phyloP scores from a whole-genome alignment of 106 monocot genomes.

The Posidonia australis region DNA sequence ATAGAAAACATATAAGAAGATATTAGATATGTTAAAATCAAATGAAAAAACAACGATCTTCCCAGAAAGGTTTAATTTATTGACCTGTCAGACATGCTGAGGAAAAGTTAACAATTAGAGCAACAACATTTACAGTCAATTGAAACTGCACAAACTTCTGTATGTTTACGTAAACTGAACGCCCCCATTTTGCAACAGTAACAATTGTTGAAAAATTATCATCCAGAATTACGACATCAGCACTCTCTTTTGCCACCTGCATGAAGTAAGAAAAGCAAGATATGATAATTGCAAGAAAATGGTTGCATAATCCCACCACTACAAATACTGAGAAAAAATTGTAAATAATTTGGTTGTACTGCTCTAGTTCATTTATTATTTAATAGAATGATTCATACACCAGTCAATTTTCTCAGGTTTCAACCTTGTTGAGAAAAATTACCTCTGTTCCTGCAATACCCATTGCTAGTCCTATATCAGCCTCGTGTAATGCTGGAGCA shows the following conservation, averaged over 20 bases:
- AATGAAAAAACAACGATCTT: neutral
- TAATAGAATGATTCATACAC: too few species aligned
- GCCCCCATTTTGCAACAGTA: slow-evolving; percentile 92
- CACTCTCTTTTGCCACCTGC: slow-evolving; percentile 96
- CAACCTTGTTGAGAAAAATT: neutral
- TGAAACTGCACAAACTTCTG: slow-evolving; percentile 99
- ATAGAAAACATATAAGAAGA: neutral
- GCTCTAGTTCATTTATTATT: too few species aligned
- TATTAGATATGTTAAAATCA: neutral
- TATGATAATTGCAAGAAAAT: too few species aligned
- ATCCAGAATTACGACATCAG: slow-evolving; percentile 93
- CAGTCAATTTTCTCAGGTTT: too few species aligned
- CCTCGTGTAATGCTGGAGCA: slow-evolving; percentile 72
- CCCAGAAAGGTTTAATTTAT: neutral
- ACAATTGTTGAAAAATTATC: slow-evolving; percentile 98
- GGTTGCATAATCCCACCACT: too few species aligned
- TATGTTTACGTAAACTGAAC: slow-evolving; percentile 94
- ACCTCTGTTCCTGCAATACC: slow-evolving; percentile 79
- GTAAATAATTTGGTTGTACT: too few species aligned
- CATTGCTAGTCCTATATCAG: slow-evolving; percentile 77
- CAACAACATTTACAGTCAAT: slow-evolving; percentile 89
- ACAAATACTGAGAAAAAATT: too few species aligned
- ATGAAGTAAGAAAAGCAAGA: neutral
- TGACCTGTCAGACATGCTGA: slow-evolving; percentile 89
- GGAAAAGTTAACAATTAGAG: slow-evolving; percentile 79